Evolutionary conservation across 352 stramenopile species (phyloP).

Genomic region (Pythium oligandrum): DNA sequence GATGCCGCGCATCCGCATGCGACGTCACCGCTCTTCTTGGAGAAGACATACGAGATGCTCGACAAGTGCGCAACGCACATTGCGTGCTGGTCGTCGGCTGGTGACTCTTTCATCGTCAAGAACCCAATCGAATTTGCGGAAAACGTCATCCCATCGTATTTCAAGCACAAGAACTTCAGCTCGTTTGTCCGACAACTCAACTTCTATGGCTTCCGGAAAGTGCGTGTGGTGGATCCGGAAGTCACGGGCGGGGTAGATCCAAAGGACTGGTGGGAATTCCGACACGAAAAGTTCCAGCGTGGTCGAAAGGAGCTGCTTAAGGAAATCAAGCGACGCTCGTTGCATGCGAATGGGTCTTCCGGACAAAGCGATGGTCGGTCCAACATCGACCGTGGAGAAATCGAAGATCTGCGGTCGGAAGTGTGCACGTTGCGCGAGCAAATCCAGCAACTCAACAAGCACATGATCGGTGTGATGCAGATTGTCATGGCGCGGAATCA

Average conservation of each 20-base stretch:
- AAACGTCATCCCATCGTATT: conserved; percentile 86
- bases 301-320: conserved; percentile 60
- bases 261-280: conserved; percentile 83
- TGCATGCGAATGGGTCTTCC: conserved; percentile 9
- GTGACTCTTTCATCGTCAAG: conserved; percentile 89
- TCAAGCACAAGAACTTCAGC: conserved; percentile 92
- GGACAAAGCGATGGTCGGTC: conserved; percentile 3
- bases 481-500: conserved; percentile 31
- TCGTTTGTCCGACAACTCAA: conserved; percentile 92
- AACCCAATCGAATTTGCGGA: conserved; percentile 80
- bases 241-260: conserved; percentile 30
- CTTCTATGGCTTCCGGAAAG: conserved; percentile 89
- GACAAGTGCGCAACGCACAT: conserved; percentile 68
- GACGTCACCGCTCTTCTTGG: conserved; percentile 63
- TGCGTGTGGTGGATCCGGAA: conserved; percentile 46
- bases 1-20: background rate
- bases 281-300: conserved; percentile 78
- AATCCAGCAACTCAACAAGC: conserved; percentile 67
- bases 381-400: conserved; percentile 53
- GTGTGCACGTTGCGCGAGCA: conserved; percentile 54
- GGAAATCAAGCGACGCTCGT: conserved; percentile 65
- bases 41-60: conserved; percentile 90
- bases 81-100: conserved; percentile 67
- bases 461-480: conserved; percentile 53
- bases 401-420: conserved; percentile 64